Base-by-base conservation (phyloP, 257 asterid genomes). In the Solanum acaule region DNA sequence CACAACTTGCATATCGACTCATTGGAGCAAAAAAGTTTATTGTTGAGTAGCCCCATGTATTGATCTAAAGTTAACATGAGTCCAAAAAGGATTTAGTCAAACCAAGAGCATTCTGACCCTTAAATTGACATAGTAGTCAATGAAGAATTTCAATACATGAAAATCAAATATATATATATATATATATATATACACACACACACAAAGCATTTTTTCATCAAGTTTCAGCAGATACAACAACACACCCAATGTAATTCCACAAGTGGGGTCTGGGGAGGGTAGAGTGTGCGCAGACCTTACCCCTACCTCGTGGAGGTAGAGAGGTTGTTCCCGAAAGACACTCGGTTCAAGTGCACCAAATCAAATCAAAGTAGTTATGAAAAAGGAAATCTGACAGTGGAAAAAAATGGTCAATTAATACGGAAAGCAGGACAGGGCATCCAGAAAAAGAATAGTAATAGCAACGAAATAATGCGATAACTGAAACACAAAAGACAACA, bases 41-140 rank as follows among this genome's bases (percentile, higher is more conserved):
- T 79, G 99, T 96, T 72, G 99, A 97, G 92, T 97, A 97, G 71
- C 99, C 99, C 99, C 99, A 97, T 3, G 99, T 97, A 87, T 97
- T 97, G 89, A 97, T 93, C 99, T 97, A 86, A 87, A 89, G 71
- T 88, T 15, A 81, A 85, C 72, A 89, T 33, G 83, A 86, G 46
- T 63, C 52, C 88, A 85, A 83, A 56, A 86, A 63, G 81, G 90
- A 90, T 88, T 84, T 29, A 46, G 68, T 16, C 85, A 88, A 52
- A 61, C n/a, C 38, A 85, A 72, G 35, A 89, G 87, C 84, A 49
- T n/a, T 89, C 38, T 25, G 83, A 18, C 83, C 70, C 46, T 31
- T 78, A 49, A 35, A 72, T 86, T 49, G 77, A 42, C 88, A 52
- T 34, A 63, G 25, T 63, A 49, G 35, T 59, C 85, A 73, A 86